Conservation (phyloP, 495 filamentous ascomycete species). For the Trichoderma reesei region DNA sequence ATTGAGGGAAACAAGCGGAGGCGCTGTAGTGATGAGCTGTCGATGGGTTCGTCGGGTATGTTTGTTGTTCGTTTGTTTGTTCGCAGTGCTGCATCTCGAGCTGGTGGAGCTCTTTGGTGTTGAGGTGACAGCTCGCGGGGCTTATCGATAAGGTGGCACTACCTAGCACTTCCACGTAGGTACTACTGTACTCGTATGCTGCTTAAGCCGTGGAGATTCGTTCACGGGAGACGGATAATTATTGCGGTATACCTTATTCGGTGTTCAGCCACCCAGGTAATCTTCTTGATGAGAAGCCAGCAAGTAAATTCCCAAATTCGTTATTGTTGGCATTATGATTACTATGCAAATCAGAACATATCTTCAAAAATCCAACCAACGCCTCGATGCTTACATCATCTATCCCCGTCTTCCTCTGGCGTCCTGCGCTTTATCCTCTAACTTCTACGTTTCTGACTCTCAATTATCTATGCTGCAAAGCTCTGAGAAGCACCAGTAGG, state of each 20-base stretch:
- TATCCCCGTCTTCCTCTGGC: not conserved
- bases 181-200: too few relatives aligned
- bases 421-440: not conserved
- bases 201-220: too few relatives aligned
- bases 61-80: not conserved
- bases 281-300: too few relatives aligned
- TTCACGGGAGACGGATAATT: too few relatives aligned
- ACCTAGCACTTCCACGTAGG: not conserved
- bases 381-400: too few relatives aligned
- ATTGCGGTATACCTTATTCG: too few relatives aligned
- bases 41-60: not conserved
- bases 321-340: too few relatives aligned
- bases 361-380: too few relatives aligned
- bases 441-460: not conserved
- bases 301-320: too few relatives aligned
- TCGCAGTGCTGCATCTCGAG: not conserved
- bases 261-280: too few relatives aligned
- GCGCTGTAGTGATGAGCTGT: not conserved
- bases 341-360: too few relatives aligned
- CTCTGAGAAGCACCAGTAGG: not conserved
- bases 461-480: not conserved
- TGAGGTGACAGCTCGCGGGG: not conserved
- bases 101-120: not conserved
- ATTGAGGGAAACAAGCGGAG: not conserved
- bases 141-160: slow-evolving; percentile 4